phyloP scores from a whole-genome alignment of 208 protist species.

The Naegleria gruberi region DNA sequence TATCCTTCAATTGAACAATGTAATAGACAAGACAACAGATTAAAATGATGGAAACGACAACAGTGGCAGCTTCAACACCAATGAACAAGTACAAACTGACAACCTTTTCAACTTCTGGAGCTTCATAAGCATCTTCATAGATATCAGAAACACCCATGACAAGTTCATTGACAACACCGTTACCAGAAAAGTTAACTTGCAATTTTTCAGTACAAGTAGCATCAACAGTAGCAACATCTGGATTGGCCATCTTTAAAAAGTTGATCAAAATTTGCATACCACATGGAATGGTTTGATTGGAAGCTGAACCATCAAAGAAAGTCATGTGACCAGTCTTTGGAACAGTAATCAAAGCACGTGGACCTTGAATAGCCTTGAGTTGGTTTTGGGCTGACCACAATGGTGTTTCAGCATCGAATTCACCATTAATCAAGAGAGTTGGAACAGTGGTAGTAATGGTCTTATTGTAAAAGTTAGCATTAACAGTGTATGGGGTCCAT shows the following conservation, averaged over 20 bases:
- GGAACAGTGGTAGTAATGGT: not conserved
- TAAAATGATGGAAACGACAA: not conserved
- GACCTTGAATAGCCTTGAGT: not conserved
- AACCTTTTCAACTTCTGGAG: not conserved
- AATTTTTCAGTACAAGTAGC: not conserved
- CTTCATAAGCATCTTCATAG: constrained; percentile 11
- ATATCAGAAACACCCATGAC: not conserved
- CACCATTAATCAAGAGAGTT: not conserved
- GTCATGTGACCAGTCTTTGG: not conserved
- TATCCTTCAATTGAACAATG: constrained; percentile 9
- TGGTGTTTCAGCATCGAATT: constrained; percentile 1
- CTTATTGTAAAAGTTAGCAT: not conserved
- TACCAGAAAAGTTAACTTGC: not conserved
- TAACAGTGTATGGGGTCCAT: not conserved
- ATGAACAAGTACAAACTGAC: constrained; percentile 17
- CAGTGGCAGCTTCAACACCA: not conserved
- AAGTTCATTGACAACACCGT: not conserved
- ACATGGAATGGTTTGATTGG: not conserved
- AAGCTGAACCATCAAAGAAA: not conserved
- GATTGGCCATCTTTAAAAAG: not conserved
- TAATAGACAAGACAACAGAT: constrained; percentile 13
- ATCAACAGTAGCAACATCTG: not conserved
- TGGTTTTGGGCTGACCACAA: not conserved
- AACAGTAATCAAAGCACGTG: not conserved
- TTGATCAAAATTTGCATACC: not conserved